Conservation (phyloP, 768 basidiomycete genomes). For the Peribolospora kevripleyi region DNA sequence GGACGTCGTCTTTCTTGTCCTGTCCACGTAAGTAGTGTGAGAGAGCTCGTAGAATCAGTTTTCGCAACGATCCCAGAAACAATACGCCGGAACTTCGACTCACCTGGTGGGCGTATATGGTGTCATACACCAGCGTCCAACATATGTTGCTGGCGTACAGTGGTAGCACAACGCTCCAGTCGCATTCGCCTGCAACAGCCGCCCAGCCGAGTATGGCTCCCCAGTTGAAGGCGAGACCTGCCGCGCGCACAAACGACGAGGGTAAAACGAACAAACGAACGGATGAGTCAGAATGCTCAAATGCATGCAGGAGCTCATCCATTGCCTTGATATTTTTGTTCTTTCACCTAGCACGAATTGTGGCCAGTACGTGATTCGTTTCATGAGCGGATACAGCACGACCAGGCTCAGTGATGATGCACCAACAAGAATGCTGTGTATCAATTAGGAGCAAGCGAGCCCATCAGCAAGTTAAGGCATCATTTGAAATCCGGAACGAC, state of each 20-base stretch:
- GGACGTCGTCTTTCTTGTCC: constrained; percentile 80
- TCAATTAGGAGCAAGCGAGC: background rate
- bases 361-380: constrained; percentile 87
- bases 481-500: background rate
- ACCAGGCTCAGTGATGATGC: constrained; percentile 77
- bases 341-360: constrained; percentile 65
- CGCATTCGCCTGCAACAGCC: constrained; percentile 52
- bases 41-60: background rate
- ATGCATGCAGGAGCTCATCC: too few species aligned
- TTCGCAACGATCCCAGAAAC: background rate
- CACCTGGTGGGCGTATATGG: constrained; percentile 92
- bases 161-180: constrained; percentile 64
- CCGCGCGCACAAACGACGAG: background rate
- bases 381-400: constrained; percentile 83
- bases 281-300: background rate
- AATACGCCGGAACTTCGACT: constrained; percentile 3
- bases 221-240: constrained; percentile 93
- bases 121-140: constrained; percentile 95
- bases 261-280: background rate
- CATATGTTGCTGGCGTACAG: constrained; percentile 70
- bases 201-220: constrained; percentile 90
- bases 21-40: constrained; percentile 17
- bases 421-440: constrained; percentile 56
- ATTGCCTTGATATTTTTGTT: too few species aligned
- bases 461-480: background rate